A percentile compares a stretch with the other conserved stretches of the same genome.
phyloP scores from a whole-genome alignment of 495 filamentous ascomycete species.

The Niebla homalea region DNA sequence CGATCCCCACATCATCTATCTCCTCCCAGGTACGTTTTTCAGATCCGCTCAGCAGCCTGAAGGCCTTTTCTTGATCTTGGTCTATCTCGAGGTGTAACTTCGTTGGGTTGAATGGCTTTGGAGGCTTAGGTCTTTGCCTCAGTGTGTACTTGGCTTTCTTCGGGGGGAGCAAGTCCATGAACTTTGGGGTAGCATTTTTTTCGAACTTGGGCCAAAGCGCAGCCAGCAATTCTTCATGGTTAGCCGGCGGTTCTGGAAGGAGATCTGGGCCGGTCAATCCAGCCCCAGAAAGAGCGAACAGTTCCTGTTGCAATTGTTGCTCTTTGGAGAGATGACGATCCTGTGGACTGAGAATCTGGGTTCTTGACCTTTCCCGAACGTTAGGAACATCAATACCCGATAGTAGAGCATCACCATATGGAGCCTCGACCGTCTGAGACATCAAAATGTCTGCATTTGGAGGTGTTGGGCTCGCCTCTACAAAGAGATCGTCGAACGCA shows the following conservation, averaged over 20 bases:
- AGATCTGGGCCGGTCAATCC: conserved; percentile 25
- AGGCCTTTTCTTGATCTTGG: conserved; percentile 66
- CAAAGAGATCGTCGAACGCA: conserved; percentile 28
- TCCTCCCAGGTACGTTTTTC: conserved; percentile 40
- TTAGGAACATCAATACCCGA: conserved; percentile 18
- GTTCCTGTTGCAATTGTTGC: conserved; percentile 32
- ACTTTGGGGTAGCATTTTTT: conserved; percentile 47
- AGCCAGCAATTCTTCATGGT: conserved; percentile 52
- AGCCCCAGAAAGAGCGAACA: conserved; percentile 35
- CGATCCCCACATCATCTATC: conserved; percentile 41
- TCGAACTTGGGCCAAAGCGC: conserved; percentile 59
- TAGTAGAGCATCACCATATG: too few species aligned
- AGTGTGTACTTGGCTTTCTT: conserved; percentile 58
- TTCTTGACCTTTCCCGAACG: conserved; percentile 13
- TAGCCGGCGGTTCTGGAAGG: conserved; percentile 46
- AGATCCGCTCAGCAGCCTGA: conserved; percentile 49
- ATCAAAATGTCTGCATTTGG: too few species aligned
- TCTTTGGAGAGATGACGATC: conserved; percentile 12
- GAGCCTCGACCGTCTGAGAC: too few species aligned
- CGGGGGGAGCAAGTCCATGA: conserved; percentile 60
- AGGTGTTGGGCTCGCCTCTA: conserved; percentile 24
- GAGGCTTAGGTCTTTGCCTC: conserved; percentile 56
- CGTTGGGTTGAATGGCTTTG: conserved; percentile 68
- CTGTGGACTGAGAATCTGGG: not conserved
- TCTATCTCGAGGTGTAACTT: conserved; percentile 78